A percentile compares a stretch with the other conserved stretches of the same genome.
Conservation (phyloP, 768 basidiomycete species). For the Termitomyces sp. region DNA sequence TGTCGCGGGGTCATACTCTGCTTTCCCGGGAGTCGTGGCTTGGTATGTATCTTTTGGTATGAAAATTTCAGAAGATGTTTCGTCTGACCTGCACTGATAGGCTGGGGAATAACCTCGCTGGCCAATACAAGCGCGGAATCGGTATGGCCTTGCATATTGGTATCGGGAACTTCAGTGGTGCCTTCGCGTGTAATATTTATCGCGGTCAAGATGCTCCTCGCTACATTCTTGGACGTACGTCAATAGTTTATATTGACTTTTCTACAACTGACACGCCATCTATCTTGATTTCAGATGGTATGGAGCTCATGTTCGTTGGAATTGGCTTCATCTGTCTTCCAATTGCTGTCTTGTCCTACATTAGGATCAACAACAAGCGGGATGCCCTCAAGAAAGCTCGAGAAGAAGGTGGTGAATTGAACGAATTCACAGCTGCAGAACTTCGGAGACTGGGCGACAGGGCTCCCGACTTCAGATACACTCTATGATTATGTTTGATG, state of each 20-base stretch:
- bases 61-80: background rate
- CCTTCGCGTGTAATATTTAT: slow-evolving; percentile 61
- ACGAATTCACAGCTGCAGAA: slow-evolving; percentile 29
- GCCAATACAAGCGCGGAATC: slow-evolving; percentile 66
- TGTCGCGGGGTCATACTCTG: slow-evolving; percentile 57
- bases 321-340: slow-evolving; percentile 55
- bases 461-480: slow-evolving; percentile 61
- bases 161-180: slow-evolving; percentile 61
- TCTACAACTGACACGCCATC: background rate
- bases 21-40: slow-evolving; percentile 53
- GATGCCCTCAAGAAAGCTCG: slow-evolving; percentile 30
- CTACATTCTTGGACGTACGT: slow-evolving; percentile 59
- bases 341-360: slow-evolving; percentile 43
- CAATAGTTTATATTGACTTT: background rate
- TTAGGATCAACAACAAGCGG: slow-evolving; percentile 48
- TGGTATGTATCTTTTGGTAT: slow-evolving; percentile 38
- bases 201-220: slow-evolving; percentile 53
- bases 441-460: slow-evolving; percentile 47
- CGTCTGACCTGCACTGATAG: slow-evolving; percentile 22
- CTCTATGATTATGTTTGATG: slow-evolving; percentile 15
- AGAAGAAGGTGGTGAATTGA: slow-evolving; percentile 24
- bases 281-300: slow-evolving; percentile 34
- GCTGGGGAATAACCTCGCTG: slow-evolving; percentile 61
- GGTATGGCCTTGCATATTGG: slow-evolving; percentile 69
- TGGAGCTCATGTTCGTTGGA: slow-evolving; percentile 65